phyloP scores from a whole-genome alignment of 495 filamentous ascomycete species.

The Immersiella caudata region DNA sequence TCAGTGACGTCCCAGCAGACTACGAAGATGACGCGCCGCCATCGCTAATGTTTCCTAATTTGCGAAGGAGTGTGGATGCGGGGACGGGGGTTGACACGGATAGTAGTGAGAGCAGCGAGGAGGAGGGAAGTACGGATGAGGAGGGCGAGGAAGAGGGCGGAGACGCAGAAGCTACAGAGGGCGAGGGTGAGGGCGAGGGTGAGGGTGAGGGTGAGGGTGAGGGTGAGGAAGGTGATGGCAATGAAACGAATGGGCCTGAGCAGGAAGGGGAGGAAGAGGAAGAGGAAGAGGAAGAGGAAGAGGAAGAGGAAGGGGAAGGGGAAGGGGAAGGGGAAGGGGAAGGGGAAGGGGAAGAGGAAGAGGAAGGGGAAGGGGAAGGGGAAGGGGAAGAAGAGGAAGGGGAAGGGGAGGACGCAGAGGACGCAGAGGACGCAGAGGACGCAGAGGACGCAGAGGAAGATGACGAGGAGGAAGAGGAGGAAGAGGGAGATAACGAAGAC shows the following conservation, averaged over 20 bases:
- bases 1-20: conserved; percentile 67
- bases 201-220: conserved; percentile 32
- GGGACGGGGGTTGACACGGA: conserved; percentile 15
- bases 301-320: not conserved
- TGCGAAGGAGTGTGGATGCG: conserved; percentile 41
- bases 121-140: conserved; percentile 21
- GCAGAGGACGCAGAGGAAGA: conserved; percentile 30
- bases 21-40: conserved; percentile 51
- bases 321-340: too few species aligned
- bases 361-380: conserved; percentile 4
- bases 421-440: too few species aligned
- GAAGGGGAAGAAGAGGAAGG: conserved; percentile 30
- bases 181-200: conserved; percentile 26
- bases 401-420: too few species aligned
- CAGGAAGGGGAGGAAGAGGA: conserved; percentile 27
- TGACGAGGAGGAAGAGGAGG: conserved; percentile 3
- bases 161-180: conserved; percentile 30
- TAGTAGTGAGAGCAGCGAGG: conserved; percentile 25
- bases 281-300: conserved; percentile 15
- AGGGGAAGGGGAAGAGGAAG: not conserved
- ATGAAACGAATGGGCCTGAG: conserved; percentile 20
- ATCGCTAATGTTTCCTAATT: conserved; percentile 50
- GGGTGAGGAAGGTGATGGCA: conserved; percentile 31
- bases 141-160: conserved; percentile 35
- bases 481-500: not conserved